Evolutionary conservation across 1,284 basidiomycete species (phyloP), one percentile per base, ranked within the genome.

Genomic region (Porogramme epimiltina): DNA sequence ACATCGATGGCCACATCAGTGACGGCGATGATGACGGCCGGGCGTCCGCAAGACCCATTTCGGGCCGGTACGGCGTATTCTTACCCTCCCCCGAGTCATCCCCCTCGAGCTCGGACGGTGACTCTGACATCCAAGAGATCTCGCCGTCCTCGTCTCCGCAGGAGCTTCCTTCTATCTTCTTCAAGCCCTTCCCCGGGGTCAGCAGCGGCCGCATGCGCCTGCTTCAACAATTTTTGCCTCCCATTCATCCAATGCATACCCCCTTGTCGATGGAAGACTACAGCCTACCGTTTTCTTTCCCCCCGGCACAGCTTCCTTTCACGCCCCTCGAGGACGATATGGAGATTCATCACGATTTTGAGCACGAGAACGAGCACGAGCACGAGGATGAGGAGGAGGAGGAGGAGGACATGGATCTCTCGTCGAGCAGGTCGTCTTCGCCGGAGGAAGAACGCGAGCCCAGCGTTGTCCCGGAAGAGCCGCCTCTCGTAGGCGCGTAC

Each of bases 91-190:
- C 77, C 42, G 55, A 64, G 49, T 62, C 34, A 22, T 60, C 70
- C 52, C 55, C 70, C 19, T 75, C 73, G 18, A 73, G 72, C 15
- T 67, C 66, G 38, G 76, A 76, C 22, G 68, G 70, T 44, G 79
- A 81, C 51, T 83, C 82, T 41, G 84, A 85, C 49, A 65, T 79
- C 41, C 83, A 87, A 60, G 83, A 84, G 58, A 66, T 63, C 9
- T 51, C 58, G 18, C 60, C 55, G 23, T 58, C 60, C 38, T 37
- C 60, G 47, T 52, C 56, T 39, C 48, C 51, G 9, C 45, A 39
- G 19, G 44, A 3, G 11, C 13, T 31, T 6, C 28, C 28, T 31
- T 31, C 28, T 31, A 31, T 31, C 13, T 31, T 31, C 28, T 31
- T 31, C 28, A 31, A 31, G 28, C 28, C 28, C 28, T 31, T 31